These are phyloP conservation scores for Suhomyces xylopsoci DNA, from an alignment of 805 yeast species.

Conservation along the genomic window DNA sequence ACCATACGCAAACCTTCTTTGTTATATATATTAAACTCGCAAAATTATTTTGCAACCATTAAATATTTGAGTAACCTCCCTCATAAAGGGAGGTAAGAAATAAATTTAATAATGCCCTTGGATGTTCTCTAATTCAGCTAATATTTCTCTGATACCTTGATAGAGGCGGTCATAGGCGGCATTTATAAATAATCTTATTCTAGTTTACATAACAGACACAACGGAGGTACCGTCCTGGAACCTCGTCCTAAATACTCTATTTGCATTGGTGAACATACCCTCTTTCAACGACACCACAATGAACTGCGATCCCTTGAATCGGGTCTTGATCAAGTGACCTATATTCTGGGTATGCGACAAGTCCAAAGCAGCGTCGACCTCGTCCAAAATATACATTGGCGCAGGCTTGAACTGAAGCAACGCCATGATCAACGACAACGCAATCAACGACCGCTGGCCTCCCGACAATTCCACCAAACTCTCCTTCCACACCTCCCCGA, in stretches of 20 bases:
- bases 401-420: slow-evolving; percentile 95
- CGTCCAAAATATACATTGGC: slow-evolving; percentile 97
- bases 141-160: too few species aligned
- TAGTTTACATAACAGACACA: slow-evolving; percentile 62
- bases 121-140: too few species aligned
- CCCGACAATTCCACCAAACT: slow-evolving; percentile 93
- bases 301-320: slow-evolving; percentile 94
- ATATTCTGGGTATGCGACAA: slow-evolving; percentile 95
- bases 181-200: too few species aligned
- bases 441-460: slow-evolving; percentile 94
- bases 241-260: slow-evolving; percentile 86
- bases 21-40: too few species aligned
- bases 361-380: slow-evolving; percentile 97
- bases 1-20: too few species aligned
- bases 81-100: too few species aligned
- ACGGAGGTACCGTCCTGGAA: slow-evolving; percentile 97
- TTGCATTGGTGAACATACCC: slow-evolving; percentile 98
- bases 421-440: slow-evolving; percentile 93
- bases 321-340: slow-evolving; percentile 91
- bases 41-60: too few species aligned
- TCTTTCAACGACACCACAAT: slow-evolving; percentile 95
- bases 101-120: too few species aligned
- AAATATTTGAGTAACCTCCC: too few species aligned
- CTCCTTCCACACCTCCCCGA: slow-evolving; percentile 95
- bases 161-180: too few species aligned